Percentiles rank a stretch among this genome's conserved stretches.
phyloP scores from a whole-genome alignment of 2,329 filamentous ascomycete species.

The Gnomoniopsis sp. region DNA sequence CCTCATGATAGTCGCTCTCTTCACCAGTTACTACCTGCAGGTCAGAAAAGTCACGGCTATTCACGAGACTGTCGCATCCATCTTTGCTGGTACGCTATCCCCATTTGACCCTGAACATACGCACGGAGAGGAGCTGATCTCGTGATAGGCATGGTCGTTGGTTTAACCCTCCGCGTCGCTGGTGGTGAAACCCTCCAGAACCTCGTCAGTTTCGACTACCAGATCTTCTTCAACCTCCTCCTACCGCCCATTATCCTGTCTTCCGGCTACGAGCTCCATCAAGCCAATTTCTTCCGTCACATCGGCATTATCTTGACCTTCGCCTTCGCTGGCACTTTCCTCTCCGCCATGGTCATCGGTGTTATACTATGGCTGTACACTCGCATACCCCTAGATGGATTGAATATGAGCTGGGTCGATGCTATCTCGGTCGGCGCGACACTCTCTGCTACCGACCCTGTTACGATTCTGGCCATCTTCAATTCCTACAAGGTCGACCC shows the following conservation, averaged over 20 bases:
- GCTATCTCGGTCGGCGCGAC: conserved; percentile 96
- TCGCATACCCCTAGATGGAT: conserved; percentile 76
- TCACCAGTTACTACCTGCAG: conserved; percentile 95
- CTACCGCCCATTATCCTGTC: conserved; percentile 98
- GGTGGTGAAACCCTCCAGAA: conserved; percentile 81
- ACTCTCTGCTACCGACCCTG: conserved; percentile 92
- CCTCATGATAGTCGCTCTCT: conserved; percentile 89
- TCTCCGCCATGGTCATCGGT: conserved; percentile 93
- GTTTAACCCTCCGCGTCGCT: conserved; percentile 78
- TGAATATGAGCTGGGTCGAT: conserved; percentile 88
- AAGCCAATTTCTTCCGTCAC: conserved; percentile 98
- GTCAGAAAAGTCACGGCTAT: conserved; percentile 96
- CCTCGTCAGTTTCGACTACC: conserved; percentile 94
- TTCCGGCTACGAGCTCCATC: conserved; percentile 94
- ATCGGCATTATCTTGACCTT: conserved; percentile 97
- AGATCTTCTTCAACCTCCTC: conserved; percentile 98
- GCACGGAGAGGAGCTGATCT: conserved; percentile 5
- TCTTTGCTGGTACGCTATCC: conserved; percentile 73
- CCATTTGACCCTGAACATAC: neutral
- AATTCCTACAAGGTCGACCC: conserved; percentile 99
- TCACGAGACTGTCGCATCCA: conserved; percentile 96
- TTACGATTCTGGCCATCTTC: conserved; percentile 97
- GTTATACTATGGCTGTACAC: conserved; percentile 87
- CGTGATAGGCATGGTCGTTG: conserved; percentile 82
- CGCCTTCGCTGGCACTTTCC: conserved; percentile 93